Percentiles rank a stretch among this genome's conserved stretches.
phyloP scores from a whole-genome alignment of 2,329 filamentous ascomycete species.

The Fusarium oligoseptatum region DNA sequence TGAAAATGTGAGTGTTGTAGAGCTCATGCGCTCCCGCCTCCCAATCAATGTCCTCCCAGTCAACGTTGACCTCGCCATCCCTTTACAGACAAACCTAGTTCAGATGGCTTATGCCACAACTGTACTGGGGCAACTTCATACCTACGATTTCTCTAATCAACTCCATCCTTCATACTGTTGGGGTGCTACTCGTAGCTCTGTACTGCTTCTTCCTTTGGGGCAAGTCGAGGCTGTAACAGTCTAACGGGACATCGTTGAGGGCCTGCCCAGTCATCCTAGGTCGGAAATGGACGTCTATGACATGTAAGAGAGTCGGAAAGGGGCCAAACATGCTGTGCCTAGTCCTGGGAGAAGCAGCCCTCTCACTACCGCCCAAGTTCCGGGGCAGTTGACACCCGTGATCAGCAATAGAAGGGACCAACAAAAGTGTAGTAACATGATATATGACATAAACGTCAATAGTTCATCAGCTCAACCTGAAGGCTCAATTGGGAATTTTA shows the following conservation, averaged over 20 bases:
- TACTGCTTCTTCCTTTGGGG: background rate
- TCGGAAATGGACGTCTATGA: too few species aligned
- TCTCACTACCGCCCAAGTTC: conserved; percentile 33
- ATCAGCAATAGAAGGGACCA: conserved; percentile 58
- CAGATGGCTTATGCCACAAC: conserved; percentile 47
- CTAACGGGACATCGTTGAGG: too few species aligned
- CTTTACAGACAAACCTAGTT: conserved; percentile 59
- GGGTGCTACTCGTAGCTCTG: background rate
- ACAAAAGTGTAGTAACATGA: conserved; percentile 54
- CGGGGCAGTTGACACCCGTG: conserved; percentile 57
- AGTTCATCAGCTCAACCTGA: conserved; percentile 55
- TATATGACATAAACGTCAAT: conserved; percentile 54
- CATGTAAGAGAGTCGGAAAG: too few species aligned
- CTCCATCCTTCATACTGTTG: too few species aligned
- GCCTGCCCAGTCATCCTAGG: too few species aligned
- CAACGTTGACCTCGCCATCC: conserved; percentile 58
- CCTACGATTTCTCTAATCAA: background rate
- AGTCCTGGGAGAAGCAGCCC: conserved; percentile 36
- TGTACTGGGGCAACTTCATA: background rate
- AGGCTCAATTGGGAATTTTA: conserved; percentile 1
- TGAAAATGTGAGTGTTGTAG: background rate
- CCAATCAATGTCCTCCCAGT: conserved; percentile 59
- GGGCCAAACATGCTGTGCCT: conserved; percentile 46
- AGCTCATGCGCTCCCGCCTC: conserved; percentile 47
- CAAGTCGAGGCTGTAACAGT: too few species aligned